phyloP scores from a whole-genome alignment of 495 filamentous ascomycete species.

The Aspergillus avenaceus region DNA sequence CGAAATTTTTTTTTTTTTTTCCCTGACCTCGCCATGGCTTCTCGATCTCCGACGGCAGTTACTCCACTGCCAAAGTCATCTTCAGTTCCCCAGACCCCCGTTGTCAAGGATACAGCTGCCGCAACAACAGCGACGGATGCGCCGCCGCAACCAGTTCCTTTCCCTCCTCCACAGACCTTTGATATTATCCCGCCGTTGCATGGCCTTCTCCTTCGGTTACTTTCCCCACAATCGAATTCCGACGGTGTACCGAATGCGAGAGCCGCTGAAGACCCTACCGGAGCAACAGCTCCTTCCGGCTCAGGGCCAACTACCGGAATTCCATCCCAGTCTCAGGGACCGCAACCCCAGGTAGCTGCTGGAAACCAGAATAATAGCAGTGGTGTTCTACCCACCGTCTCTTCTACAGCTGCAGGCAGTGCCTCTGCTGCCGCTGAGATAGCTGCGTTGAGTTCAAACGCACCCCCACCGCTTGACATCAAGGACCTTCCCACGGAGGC shows the following conservation, averaged over 20 bases:
- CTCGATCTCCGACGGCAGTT: slow-evolving; percentile 33
- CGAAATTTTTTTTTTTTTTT: neutral
- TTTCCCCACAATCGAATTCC: slow-evolving; percentile 30
- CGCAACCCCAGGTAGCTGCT: slow-evolving; percentile 16
- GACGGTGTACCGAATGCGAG: slow-evolving; percentile 11
- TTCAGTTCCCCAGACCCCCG: slow-evolving; percentile 37
- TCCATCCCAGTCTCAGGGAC: slow-evolving; percentile 24
- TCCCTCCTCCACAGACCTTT: slow-evolving; percentile 59
- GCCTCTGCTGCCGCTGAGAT: slow-evolving; percentile 19
- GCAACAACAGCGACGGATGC: slow-evolving; percentile 33
- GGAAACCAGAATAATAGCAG: slow-evolving; percentile 16
- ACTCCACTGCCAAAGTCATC: slow-evolving; percentile 39
- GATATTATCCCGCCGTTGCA: slow-evolving; percentile 83
- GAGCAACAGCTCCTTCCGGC: slow-evolving; percentile 15
- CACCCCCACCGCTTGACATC: slow-evolving; percentile 53
- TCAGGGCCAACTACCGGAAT: slow-evolving; percentile 15
- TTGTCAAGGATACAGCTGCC: slow-evolving; percentile 19
- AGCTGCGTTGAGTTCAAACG: slow-evolving; percentile 24
- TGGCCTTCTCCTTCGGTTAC: slow-evolving; percentile 69
- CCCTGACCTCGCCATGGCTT: slow-evolving; percentile 26
- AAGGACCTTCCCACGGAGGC: slow-evolving; percentile 76
- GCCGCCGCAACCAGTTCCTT: slow-evolving; percentile 48
- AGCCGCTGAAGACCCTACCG: slow-evolving; percentile 21
- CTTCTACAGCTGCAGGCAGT: slow-evolving; percentile 10
- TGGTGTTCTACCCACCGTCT: slow-evolving; percentile 19